These are phyloP conservation scores for Phyllosticta ampelicida DNA, from an alignment of 2,329 filamentous ascomycete genomes.

Conservation along the genomic window DNA sequence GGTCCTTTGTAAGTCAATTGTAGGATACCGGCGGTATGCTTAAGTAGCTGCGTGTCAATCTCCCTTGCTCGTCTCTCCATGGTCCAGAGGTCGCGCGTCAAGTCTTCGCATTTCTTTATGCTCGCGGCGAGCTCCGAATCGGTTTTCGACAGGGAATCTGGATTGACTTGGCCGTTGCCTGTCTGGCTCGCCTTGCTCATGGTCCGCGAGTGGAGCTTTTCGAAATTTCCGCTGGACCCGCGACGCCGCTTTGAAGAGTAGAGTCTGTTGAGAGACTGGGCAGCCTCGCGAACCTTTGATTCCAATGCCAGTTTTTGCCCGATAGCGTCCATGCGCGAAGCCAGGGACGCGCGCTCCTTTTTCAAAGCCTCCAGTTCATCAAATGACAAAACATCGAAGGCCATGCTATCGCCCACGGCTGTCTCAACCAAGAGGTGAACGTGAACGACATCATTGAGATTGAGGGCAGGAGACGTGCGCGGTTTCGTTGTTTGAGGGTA, in stretches of 20 bases:
- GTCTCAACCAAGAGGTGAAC: constrained; percentile 91
- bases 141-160: constrained; percentile 40
- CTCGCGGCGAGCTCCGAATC: constrained; percentile 65
- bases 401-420: constrained; percentile 75
- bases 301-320: constrained; percentile 79
- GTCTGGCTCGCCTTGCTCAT: constrained; percentile 36
- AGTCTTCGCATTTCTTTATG: constrained; percentile 73
- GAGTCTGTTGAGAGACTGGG: constrained; percentile 72
- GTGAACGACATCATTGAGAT: constrained; percentile 51
- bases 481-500: constrained; percentile 19
- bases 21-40: constrained; percentile 86
- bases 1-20: constrained; percentile 77
- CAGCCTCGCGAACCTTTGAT: constrained; percentile 88
- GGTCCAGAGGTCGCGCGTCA: constrained; percentile 68
- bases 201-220: constrained; percentile 37
- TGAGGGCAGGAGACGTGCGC: constrained; percentile 21
- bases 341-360: constrained; percentile 65
- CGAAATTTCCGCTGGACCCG: constrained; percentile 29
- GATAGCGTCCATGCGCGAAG: constrained; percentile 68
- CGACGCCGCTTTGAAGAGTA: constrained; percentile 47
- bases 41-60: constrained; percentile 63
- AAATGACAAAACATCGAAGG: constrained; percentile 76
- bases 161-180: constrained; percentile 28
- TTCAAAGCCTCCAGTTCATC: constrained; percentile 89
- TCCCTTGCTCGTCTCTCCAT: constrained; percentile 65